phyloP scores from a whole-genome alignment of 106 monocot genomes.

The Phalaenopsis aphrodite region DNA sequence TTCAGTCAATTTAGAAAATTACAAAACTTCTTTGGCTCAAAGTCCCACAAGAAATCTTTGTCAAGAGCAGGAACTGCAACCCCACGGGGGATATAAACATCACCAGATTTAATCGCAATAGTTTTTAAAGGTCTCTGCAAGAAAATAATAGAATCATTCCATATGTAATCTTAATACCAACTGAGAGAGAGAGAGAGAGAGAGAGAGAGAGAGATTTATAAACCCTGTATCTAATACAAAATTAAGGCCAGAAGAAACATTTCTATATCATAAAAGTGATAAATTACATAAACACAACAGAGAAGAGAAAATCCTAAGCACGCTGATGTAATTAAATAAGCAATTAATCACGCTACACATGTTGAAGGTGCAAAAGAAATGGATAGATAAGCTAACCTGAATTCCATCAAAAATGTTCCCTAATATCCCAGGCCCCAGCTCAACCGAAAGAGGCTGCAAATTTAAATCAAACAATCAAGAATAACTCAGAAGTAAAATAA shows the following conservation, averaged over 20 bases:
- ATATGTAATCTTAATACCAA: neutral
- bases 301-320: neutral
- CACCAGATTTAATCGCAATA: constrained; percentile 92
- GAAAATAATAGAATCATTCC: neutral
- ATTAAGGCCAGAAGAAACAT: neutral
- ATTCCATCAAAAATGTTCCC: constrained; percentile 99
- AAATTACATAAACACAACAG: neutral
- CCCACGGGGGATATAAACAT: constrained; percentile 98
- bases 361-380: neutral
- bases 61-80: constrained; percentile 96
- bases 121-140: constrained; percentile 83
- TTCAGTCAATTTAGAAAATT: constrained; percentile 7
- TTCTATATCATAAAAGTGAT: neutral
- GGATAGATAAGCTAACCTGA: constrained; percentile 44
- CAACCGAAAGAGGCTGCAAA: constrained; percentile 94
- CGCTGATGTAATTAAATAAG: neutral
- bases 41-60: constrained; percentile 88
- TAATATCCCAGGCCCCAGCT: constrained; percentile 95
- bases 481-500: neutral
- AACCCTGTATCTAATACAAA: neutral
- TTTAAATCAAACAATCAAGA: neutral
- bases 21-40: constrained; percentile 87
- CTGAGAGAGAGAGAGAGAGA: neutral
- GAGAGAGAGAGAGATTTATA: neutral
- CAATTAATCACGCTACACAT: neutral